phyloP scores from a whole-genome alignment of 192 early-diverging fungal species.

The Pilaira anomala region DNA sequence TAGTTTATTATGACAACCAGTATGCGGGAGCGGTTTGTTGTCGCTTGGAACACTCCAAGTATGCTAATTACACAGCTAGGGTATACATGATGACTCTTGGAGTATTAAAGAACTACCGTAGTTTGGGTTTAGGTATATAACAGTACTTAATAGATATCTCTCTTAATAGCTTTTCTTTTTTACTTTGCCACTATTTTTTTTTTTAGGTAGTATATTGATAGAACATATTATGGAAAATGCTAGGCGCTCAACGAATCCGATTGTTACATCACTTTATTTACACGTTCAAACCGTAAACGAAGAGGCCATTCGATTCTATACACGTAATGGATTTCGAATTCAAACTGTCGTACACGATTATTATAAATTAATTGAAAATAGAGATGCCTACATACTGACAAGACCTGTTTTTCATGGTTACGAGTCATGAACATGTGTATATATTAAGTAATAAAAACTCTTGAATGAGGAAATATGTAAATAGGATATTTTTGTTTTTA shows the following conservation, averaged over 20 bases:
- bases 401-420: constrained; percentile 1
- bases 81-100: constrained; percentile 95
- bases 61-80: constrained; percentile 30
- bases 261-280: constrained; percentile 6
- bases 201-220: constrained; percentile 8
- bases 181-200: constrained; percentile 28
- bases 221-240: constrained; percentile 4
- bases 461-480: too few relatives aligned
- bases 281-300: constrained; percentile 13
- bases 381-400: constrained; percentile 16
- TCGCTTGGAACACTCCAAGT: constrained; percentile 33
- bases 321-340: constrained; percentile 8
- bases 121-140: constrained; percentile 77
- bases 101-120: constrained; percentile 77
- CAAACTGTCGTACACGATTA: constrained; percentile 1
- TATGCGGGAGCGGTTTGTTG: constrained; percentile 84
- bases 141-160: not conserved
- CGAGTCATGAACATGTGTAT: not conserved
- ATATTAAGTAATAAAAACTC: too few relatives aligned
- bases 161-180: not conserved
- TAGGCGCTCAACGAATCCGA: not conserved
- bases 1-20: constrained; percentile 45
- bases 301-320: constrained; percentile 12
- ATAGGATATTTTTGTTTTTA: not conserved
- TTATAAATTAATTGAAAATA: constrained; percentile 11